Evolutionary conservation across 2,329 filamentous ascomycete genomes (phyloP).

Genomic region (Cladosporium velox): DNA sequence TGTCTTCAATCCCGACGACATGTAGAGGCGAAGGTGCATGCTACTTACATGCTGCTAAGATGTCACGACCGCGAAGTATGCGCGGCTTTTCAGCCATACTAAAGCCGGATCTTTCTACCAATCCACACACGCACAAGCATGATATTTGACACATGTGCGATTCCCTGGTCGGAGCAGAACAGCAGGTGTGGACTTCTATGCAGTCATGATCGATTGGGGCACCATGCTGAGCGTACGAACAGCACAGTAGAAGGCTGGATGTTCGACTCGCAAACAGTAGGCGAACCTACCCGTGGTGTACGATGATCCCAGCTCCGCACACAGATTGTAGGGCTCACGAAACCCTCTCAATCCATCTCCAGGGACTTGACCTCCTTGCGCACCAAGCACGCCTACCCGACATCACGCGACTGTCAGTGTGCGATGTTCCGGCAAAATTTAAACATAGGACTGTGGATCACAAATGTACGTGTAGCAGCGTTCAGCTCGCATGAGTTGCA

Average conservation of each 20-base stretch:
- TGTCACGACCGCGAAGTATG: background rate
- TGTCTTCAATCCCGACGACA: constrained; percentile 40
- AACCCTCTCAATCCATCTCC: background rate
- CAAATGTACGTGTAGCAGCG: background rate
- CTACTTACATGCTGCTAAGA: background rate
- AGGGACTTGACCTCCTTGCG: background rate
- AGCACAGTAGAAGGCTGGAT: background rate
- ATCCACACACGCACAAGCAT: background rate
- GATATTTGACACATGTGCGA: background rate
- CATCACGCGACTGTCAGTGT: background rate
- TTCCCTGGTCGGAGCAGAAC: background rate
- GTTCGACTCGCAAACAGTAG: background rate
- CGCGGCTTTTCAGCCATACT: background rate
- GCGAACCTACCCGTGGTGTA: background rate
- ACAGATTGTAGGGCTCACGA: background rate
- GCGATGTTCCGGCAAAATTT: background rate
- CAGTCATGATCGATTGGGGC: background rate
- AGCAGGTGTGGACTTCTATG: background rate
- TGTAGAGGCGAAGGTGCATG: constrained; percentile 16
- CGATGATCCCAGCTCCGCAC: background rate
- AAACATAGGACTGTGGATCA: background rate
- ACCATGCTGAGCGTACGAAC: background rate
- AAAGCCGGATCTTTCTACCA: background rate
- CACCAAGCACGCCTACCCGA: background rate
- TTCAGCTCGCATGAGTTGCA: background rate